phyloP scores from a whole-genome alignment of 306 rosid genomes.

The Morella rubra region DNA sequence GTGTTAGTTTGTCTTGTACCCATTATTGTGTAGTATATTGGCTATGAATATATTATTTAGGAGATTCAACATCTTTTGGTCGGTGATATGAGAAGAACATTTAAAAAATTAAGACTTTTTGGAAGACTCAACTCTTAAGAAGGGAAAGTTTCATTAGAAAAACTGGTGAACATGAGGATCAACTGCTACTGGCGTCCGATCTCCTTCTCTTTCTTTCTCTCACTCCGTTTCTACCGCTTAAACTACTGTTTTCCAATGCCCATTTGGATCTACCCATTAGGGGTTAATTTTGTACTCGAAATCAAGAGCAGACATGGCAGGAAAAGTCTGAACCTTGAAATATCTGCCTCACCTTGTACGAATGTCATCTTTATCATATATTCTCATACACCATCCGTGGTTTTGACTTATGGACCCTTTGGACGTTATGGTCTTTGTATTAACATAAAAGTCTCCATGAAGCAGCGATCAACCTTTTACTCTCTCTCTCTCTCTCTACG shows the following conservation, averaged over 20 bases:
- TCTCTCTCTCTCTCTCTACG: no score
- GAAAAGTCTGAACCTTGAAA: not conserved
- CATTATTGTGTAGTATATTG: not conserved
- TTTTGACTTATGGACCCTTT: not conserved
- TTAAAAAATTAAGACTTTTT: not conserved
- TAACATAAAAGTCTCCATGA: not conserved
- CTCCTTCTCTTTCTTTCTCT: not conserved
- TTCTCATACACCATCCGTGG: not conserved
- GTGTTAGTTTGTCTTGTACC: not conserved
- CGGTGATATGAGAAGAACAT: not conserved
- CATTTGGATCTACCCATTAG: not conserved
- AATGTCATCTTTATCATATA: not conserved
- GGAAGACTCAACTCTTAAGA: not conserved
- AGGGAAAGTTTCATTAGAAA: not conserved
- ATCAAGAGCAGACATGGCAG: not conserved
- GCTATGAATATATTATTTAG: not conserved
- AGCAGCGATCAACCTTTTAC: not conserved
- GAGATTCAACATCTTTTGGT: not conserved
- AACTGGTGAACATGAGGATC: not conserved
- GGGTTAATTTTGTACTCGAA: not conserved
- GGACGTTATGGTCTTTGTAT: not conserved
- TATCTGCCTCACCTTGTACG: not conserved
- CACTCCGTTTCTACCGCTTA: not conserved
- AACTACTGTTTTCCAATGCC: not conserved
- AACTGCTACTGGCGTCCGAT: not conserved